These are phyloP conservation scores for Zygosaccharomyces bailii DNA, from an alignment of 805 yeast genomes.

Conservation along the genomic window DNA sequence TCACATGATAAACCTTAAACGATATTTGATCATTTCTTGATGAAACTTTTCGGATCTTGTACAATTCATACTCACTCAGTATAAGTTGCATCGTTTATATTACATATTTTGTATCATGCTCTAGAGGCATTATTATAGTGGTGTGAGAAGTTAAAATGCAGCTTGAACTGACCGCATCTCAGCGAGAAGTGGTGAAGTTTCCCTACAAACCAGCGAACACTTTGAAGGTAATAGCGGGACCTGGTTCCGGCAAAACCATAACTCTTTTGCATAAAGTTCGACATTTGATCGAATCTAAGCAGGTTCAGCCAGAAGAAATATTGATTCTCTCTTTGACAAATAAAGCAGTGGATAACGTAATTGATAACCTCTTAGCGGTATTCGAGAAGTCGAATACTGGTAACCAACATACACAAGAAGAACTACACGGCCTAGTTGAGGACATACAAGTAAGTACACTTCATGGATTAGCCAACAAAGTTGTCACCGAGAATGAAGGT, in stretches of 20 bases:
- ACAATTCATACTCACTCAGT: too few relatives aligned
- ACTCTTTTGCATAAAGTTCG: constrained; percentile 55
- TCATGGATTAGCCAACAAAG: constrained; percentile 56
- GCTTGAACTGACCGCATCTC: constrained; percentile 41
- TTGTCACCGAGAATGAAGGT: constrained; percentile 43
- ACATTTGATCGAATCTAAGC: constrained; percentile 39
- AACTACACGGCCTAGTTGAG: constrained; percentile 16
- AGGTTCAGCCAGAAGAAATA: constrained; percentile 49
- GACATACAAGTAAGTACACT: constrained; percentile 52
- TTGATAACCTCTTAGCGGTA: constrained; percentile 29
- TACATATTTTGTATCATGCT: too few relatives aligned
- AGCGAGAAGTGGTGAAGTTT: constrained; percentile 42
- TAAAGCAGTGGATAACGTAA: constrained; percentile 54
- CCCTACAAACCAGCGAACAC: constrained; percentile 42
- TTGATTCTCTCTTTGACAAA: constrained; percentile 66
- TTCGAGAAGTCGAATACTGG: constrained; percentile 36
- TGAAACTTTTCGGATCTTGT: neutral
- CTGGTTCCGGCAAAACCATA: constrained; percentile 71
- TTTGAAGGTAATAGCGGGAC: constrained; percentile 60
- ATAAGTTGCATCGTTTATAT: too few relatives aligned
- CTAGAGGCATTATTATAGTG: neutral
- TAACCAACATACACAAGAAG: constrained; percentile 10
- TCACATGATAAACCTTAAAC: constrained; percentile 9
- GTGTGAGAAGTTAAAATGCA: constrained; percentile 4
- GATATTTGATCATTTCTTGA: neutral